Evolutionary conservation across 495 filamentous ascomycete species (phyloP).

Genomic region (Parathielavia appendiculata): DNA sequence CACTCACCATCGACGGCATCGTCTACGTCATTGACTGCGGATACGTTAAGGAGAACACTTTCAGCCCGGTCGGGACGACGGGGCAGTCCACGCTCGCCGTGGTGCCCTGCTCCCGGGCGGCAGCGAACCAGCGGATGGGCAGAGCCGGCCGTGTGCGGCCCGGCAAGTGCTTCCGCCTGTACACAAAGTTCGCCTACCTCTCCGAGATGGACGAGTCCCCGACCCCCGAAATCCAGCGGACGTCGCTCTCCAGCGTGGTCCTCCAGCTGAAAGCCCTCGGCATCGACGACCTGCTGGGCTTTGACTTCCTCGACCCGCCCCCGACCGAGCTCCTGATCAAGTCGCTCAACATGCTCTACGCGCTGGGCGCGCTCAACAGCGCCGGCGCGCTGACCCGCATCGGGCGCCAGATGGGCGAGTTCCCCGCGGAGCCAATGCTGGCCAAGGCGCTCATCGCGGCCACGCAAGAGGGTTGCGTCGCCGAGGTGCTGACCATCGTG

Average conservation of each 20-base stretch:
- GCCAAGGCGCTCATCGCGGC: constrained; percentile 89
- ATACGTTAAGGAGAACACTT: constrained; percentile 93
- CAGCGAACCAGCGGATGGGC: constrained; percentile 87
- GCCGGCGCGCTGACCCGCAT: constrained; percentile 86
- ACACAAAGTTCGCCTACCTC: constrained; percentile 90
- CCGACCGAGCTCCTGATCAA: constrained; percentile 87
- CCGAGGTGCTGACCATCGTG: constrained; percentile 91
- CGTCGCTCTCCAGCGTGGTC: constrained; percentile 78
- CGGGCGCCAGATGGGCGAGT: constrained; percentile 93
- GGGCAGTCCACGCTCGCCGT: constrained; percentile 91
- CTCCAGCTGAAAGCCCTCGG: constrained; percentile 85
- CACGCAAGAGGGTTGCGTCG: constrained; percentile 81
- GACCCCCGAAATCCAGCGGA: constrained; percentile 90
- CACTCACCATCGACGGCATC: constrained; percentile 83
- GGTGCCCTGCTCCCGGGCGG: constrained; percentile 88
- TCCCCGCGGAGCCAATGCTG: constrained; percentile 91
- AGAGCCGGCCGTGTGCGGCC: constrained; percentile 89
- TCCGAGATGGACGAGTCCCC: constrained; percentile 93
- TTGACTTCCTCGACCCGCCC: constrained; percentile 96
- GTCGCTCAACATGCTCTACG: constrained; percentile 87
- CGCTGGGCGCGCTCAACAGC: constrained; percentile 83
- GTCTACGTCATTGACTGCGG: constrained; percentile 90
- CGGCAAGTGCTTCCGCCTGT: constrained; percentile 91
- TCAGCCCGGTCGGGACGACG: constrained; percentile 68
- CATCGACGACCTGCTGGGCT: constrained; percentile 89